Evolutionary conservation across 345 rosid genomes (phyloP).

Genomic region (Eucalyptus tenuipes): DNA sequence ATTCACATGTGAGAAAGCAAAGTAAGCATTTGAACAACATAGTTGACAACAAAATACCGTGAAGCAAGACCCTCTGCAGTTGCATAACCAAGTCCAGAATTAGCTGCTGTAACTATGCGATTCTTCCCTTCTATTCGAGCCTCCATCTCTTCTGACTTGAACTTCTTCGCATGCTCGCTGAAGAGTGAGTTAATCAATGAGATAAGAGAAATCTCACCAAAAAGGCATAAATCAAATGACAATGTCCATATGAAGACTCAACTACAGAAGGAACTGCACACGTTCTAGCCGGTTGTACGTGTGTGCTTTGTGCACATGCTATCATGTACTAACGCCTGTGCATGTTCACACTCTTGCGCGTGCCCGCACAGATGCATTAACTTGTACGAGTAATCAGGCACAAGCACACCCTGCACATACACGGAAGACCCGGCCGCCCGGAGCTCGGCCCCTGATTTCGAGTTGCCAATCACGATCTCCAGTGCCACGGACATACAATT

Average conservation of each 20-base stretch:
- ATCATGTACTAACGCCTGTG: background rate
- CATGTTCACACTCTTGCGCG: background rate
- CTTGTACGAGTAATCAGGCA: background rate
- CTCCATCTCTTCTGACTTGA: slow-evolving; percentile 61
- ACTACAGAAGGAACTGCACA: background rate
- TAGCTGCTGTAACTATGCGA: slow-evolving; percentile 81
- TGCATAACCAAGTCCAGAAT: slow-evolving; percentile 83
- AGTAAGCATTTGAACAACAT: background rate
- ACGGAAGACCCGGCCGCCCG: background rate
- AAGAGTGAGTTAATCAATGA: background rate
- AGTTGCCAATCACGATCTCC: background rate
- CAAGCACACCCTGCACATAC: background rate
- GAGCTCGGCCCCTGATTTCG: background rate
- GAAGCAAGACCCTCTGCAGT: slow-evolving; percentile 87
- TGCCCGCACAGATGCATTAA: background rate
- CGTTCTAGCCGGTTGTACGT: background rate
- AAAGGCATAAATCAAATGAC: background rate
- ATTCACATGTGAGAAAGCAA: background rate
- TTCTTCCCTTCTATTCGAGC: slow-evolving; percentile 47
- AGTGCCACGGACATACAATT: background rate
- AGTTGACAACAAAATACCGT: slow-evolving; percentile 26
- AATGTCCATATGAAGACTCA: background rate
- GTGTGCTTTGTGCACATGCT: background rate
- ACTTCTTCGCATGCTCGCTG: slow-evolving; percentile 51
- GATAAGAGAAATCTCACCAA: background rate